phyloP scores from a whole-genome alignment of 176 grass and related monocot genomes.

The Panicum miliaceum region DNA sequence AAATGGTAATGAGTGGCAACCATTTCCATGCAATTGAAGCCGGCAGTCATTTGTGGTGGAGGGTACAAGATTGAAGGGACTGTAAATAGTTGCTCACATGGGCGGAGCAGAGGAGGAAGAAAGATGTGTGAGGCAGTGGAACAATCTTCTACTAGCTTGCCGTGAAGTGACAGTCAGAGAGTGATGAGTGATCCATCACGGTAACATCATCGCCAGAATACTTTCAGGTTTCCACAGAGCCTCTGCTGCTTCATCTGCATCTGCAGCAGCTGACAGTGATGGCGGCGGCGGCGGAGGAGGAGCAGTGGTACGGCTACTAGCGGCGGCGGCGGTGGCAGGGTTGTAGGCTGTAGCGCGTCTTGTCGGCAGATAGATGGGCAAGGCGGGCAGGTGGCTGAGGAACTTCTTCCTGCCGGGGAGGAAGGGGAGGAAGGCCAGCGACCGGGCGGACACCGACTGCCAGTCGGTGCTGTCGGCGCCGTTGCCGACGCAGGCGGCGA shows the following conservation, averaged over 20 bases:
- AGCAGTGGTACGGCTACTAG: background rate
- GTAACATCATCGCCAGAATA: background rate
- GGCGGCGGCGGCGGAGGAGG: background rate
- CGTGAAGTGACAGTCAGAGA: background rate
- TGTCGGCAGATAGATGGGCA: constrained; percentile 66
- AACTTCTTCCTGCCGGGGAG: constrained; percentile 53
- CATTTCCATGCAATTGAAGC: background rate
- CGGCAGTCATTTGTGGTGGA: constrained; percentile 5
- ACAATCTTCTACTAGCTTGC: background rate
- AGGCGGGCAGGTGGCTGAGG: constrained; percentile 68
- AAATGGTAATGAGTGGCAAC: background rate
- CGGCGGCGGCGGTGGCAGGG: background rate
- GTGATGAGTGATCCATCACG: background rate
- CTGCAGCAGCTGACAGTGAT: background rate
- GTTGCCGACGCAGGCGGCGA: background rate
- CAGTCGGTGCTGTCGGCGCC: constrained; percentile 4
- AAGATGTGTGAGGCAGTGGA: background rate
- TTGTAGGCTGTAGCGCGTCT: background rate
- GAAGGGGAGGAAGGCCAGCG: constrained; percentile 46
- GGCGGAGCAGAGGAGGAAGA: constrained; percentile 5
- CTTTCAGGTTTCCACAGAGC: background rate
- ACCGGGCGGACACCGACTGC: constrained; percentile 28
- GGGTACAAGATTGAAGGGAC: constrained; percentile 31
- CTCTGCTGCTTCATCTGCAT: background rate
- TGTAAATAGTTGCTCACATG: constrained; percentile 26